Base-by-base conservation (phyloP, 345 rosid genomes). In the Heritiera fomes region DNA sequence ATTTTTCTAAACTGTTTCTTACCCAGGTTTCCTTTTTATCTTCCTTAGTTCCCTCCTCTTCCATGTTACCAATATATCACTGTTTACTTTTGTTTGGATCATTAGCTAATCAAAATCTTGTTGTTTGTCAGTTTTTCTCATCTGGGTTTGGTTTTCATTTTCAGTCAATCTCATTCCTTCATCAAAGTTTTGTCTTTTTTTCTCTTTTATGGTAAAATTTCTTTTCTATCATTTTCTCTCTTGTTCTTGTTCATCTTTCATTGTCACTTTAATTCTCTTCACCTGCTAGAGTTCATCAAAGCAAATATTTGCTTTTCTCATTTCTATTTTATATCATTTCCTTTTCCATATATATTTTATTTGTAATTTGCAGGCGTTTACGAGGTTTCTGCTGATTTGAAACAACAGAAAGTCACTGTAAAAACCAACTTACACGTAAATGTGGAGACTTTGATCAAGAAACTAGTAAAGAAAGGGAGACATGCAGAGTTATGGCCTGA, bases 351-450 rank as follows among this genome's bases (percentile, higher is more conserved):
- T 34, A 11, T 10, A 18, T 38, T 73, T 73, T 38, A 18, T 18
- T 55, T 73, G 47, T 43, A 23, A 73, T 61, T 64, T 75, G 43
- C 84, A 94, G 98, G 98, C 49, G 98, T 94, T 82, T 94, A 89
- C 50, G 80, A 73, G 28, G 85, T 87, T 52, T 81, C 85, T 2
- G 84, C 92, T 78, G 94, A 94, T 81, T 82, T 89, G 85, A 85
- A 77, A 76, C 92, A 82, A 75, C 93, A 93, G 1, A 93, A 87
- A 46, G 97, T 89, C 10, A 88, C 83, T 4, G 97, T 94, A 20
- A 82, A 74, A 6, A 94, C 96, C 10, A 90, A 88, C 68, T 18
- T 73, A n/a, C 64, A 55, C 34, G 85, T 86, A 5, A 76, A 87
- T 45, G 87, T 88, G 0, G 85, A 79, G 20, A 86, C 88, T 77